Conservation (phyloP, 2,329 filamentous ascomycete genomes). For the Colletotrichum australisinense region DNA sequence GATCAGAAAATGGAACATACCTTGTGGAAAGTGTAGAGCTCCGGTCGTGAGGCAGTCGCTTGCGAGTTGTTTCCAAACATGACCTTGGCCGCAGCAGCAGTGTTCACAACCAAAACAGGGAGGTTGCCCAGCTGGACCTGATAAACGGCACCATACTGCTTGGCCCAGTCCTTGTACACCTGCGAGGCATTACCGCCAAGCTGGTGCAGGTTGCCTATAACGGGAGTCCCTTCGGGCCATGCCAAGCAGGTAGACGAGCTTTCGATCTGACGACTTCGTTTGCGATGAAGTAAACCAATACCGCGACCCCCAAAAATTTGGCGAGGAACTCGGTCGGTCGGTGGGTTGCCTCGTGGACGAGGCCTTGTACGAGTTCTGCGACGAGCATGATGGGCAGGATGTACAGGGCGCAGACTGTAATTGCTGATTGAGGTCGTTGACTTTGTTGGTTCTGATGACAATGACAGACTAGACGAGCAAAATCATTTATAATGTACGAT, state of each 20-base stretch:
- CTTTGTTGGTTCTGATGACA: not conserved
- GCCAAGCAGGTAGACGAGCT: constrained; percentile 57
- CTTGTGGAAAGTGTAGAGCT: constrained; percentile 70
- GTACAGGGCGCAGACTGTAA: not conserved
- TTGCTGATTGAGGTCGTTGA: too few relatives aligned
- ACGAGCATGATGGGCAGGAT: constrained; percentile 41
- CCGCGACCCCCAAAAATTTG: constrained; percentile 30
- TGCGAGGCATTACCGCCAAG: constrained; percentile 60
- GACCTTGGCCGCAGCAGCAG: constrained; percentile 71
- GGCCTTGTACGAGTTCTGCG: constrained; percentile 38
- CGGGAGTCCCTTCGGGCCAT: constrained; percentile 60
- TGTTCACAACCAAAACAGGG: constrained; percentile 75
- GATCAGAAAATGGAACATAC: not conserved
- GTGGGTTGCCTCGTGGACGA: constrained; percentile 34
- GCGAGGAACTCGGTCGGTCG: constrained; percentile 38
- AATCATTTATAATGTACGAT: not conserved
- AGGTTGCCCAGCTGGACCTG: constrained; percentile 53
- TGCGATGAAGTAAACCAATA: constrained; percentile 56
- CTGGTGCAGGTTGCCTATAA: constrained; percentile 66
- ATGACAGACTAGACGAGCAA: not conserved
- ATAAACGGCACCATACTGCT: constrained; percentile 44
- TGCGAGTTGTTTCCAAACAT: constrained; percentile 76
- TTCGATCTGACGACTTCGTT: constrained; percentile 59
- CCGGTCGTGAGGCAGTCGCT: constrained; percentile 72
- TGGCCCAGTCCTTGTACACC: constrained; percentile 44